Evolutionary conservation across 139 green algal species (phyloP).

Genomic region (Penium margaritaceum): DNA sequence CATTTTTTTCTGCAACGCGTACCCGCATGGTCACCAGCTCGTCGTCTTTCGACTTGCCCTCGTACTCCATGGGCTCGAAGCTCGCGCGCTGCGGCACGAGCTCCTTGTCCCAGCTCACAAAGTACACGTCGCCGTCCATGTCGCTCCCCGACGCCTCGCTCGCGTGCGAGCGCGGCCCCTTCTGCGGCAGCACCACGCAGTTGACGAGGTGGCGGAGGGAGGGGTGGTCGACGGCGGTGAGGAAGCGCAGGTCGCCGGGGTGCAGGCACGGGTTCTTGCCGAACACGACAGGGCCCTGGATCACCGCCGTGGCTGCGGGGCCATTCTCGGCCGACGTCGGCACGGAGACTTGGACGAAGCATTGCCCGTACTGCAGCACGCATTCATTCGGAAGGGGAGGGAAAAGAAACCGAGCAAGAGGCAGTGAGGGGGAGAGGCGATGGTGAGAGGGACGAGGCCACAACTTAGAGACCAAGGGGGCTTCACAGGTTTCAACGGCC

Average conservation of each 20-base stretch:
- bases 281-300: constrained; percentile 36
- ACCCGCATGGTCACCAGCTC: constrained; percentile 1
- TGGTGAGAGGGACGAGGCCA: no score
- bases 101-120: constrained; percentile 32
- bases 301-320: background rate
- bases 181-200: constrained; percentile 43
- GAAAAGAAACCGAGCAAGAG: background rate
- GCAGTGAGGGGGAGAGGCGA: no score
- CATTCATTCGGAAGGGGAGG: background rate
- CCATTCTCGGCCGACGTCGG: background rate
- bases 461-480: no score
- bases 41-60: constrained; percentile 8
- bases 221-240: constrained; percentile 42
- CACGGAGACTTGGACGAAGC: constrained; percentile 22
- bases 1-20: no score
- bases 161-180: constrained; percentile 30
- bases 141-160: constrained; percentile 42
- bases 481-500: no score
- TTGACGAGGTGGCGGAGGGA: constrained; percentile 38
- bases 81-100: constrained; percentile 22
- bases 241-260: constrained; percentile 42
- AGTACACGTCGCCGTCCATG: constrained; percentile 50
- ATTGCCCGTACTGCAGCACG: constrained; percentile 15
- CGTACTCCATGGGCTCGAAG: constrained; percentile 19
- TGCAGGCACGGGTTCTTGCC: constrained; percentile 51